Evolutionary conservation across 768 basidiomycete species (phyloP), one percentile per base, ranked within the genome.

Genomic region (Lepiota brunneoincarnata): DNA sequence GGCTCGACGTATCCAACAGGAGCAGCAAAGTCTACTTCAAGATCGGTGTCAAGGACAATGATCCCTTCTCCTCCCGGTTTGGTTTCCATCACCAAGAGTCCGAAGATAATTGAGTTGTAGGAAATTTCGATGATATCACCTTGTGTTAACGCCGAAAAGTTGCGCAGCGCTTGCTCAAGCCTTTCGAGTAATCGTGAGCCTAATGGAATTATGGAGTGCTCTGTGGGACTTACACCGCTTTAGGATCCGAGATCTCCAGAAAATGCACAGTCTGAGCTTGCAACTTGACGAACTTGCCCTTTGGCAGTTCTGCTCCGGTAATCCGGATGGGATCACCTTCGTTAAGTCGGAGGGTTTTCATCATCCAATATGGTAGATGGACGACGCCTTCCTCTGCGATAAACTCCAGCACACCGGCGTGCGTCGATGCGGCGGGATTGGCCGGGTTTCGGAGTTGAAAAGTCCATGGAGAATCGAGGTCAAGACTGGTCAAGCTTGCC

Each of bases 341-440:
- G 51, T 86, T 87, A 23, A 99, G 72, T 23, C 92, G 83, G 17
- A 99, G 75, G 4, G 93, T 94, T 74, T 90, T 94, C 96, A 99
- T 99, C 91, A 99, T 96, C 97, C 97, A 99, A 61, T 93, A 89
- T 0, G 97, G 97, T 14, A 99, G 77, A 75, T 98, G 89, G 2
- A 95, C 95, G 12, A 89, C 79, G 11, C 97, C 97, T 69, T 98
- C 96, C 53, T 97, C 89, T 2, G 97, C 96, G 59, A 98, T 98
- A 71, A 99, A 99, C 67, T 99, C 97, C 24, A 99, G 82, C 23
- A 99, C 97, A 76, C 97, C 97, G 1, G 91, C 91, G 66, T 99
- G 93, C 1, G 97, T 98, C 18, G 82, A 94, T 50, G 82, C 89
- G 31, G 84, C 91, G 48, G 80, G 78, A 72, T 89, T 95, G 62